phyloP scores from a whole-genome alignment of 352 stramenopile species.

The Phytophthora chlamydospora region DNA sequence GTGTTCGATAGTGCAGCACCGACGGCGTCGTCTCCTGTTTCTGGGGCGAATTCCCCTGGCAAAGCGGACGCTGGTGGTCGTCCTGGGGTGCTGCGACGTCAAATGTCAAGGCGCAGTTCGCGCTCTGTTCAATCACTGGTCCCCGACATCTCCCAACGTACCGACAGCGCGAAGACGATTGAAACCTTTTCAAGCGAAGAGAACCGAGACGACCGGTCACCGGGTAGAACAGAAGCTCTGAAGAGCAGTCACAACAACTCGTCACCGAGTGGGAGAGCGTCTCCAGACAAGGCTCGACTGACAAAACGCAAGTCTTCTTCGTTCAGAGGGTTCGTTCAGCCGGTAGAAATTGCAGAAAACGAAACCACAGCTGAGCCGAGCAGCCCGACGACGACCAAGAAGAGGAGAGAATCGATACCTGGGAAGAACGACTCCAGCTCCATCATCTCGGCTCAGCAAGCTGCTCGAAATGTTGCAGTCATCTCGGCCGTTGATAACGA shows the following conservation, averaged over 20 bases:
- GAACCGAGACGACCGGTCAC: constrained; percentile 1
- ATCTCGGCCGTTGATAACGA: constrained; percentile 1
- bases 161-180: neutral
- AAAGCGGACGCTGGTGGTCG: constrained; percentile 1
- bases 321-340: neutral
- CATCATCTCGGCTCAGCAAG: neutral
- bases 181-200: constrained; percentile 5
- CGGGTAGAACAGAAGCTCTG: constrained; percentile 1
- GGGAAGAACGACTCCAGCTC: constrained; percentile 1
- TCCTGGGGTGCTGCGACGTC: neutral
- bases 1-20: constrained; percentile 2
- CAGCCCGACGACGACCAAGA: constrained; percentile 19
- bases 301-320: constrained; percentile 31
- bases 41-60: neutral
- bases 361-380: constrained; percentile 4
- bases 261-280: constrained; percentile 1
- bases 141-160: neutral
- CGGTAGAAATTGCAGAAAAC: constrained; percentile 9
- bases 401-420: constrained; percentile 16
- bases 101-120: constrained; percentile 12
- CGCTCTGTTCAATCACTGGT: constrained; percentile 7
- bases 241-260: neutral
- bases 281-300: constrained; percentile 10
- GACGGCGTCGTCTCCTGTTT: neutral
- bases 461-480: neutral